These are phyloP conservation scores for Waltergamsia citrina DNA, from an alignment of 2,329 filamentous ascomycete species.

Conservation along the genomic window DNA sequence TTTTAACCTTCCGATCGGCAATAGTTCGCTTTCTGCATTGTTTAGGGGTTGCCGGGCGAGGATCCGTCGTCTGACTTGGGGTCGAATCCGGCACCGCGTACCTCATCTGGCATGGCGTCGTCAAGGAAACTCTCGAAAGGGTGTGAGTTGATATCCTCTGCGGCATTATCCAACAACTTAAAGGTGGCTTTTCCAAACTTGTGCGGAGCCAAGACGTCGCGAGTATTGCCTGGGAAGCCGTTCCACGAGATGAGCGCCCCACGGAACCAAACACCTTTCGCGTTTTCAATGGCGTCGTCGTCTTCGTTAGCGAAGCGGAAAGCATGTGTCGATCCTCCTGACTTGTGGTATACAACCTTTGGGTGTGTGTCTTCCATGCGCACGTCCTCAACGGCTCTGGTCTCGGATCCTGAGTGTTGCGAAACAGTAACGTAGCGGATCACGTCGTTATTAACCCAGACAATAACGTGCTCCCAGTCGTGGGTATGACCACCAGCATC, in stretches of 20 bases:
- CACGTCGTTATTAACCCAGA: constrained; percentile 7
- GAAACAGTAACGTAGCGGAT: constrained; percentile 13
- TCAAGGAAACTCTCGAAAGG: neutral
- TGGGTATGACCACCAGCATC: constrained; percentile 9
- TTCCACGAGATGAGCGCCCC: constrained; percentile 10
- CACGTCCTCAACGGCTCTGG: constrained; percentile 10
- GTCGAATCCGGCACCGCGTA: neutral
- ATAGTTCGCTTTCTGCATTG: too few species aligned
- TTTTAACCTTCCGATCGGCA: too few species aligned
- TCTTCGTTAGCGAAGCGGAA: constrained; percentile 16
- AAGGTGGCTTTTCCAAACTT: neutral
- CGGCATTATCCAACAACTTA: neutral
- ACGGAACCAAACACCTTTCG: constrained; percentile 17
- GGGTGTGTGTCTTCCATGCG: constrained; percentile 9
- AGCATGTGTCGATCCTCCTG: constrained; percentile 17
- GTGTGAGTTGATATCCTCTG: neutral
- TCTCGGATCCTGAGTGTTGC: constrained; percentile 18
- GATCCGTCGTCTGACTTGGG: neutral
- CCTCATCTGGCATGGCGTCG: neutral
- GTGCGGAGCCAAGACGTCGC: neutral
- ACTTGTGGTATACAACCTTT: constrained; percentile 24
- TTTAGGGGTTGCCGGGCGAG: neutral
- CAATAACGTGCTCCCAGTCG: constrained; percentile 14
- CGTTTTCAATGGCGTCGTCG: constrained; percentile 16
- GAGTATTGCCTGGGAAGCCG: constrained; percentile 3